Percentiles rank a stretch among this genome's conserved stretches.
Conservation (phyloP, 2,329 filamentous ascomycete species). For the Neurospora sp. region DNA sequence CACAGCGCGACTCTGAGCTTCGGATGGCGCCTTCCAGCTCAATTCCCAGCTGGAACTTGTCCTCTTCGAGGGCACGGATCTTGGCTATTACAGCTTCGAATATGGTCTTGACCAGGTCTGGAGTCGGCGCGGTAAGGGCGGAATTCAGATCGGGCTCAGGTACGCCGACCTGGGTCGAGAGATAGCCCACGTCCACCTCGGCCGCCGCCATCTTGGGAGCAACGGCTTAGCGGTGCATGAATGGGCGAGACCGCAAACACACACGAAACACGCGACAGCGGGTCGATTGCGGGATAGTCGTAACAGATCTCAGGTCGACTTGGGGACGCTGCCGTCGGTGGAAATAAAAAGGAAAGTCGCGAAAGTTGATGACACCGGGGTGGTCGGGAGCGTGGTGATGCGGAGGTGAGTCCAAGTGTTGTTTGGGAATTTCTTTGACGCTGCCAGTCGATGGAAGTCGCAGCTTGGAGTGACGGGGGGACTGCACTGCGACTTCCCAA, state of each 20-base stretch:
- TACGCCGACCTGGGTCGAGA: constrained; percentile 62
- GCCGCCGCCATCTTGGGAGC: constrained; percentile 45
- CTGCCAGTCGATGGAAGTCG: neutral
- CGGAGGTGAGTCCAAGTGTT: neutral
- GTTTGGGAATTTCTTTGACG: neutral
- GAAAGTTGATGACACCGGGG: neutral
- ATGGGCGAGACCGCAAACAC: neutral
- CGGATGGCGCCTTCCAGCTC: constrained; percentile 87
- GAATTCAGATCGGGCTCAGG: constrained; percentile 53
- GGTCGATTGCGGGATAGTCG: neutral
- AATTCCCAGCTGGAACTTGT: constrained; percentile 83
- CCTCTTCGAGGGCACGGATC: constrained; percentile 74
- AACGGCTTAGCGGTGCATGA: constrained; percentile 11
- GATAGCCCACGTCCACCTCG: constrained; percentile 59
- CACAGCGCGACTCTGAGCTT: constrained; percentile 71
- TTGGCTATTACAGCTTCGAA: constrained; percentile 67
- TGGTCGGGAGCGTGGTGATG: neutral
- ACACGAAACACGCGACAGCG: neutral
- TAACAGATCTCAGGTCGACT: neutral
- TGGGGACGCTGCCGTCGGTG: neutral
- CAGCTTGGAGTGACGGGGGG: neutral
- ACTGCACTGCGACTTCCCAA: neutral
- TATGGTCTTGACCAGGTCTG: constrained; percentile 66
- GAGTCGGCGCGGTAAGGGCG: constrained; percentile 59
- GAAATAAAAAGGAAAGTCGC: neutral